These are phyloP conservation scores for Boehmeria nivea DNA, from an alignment of 306 rosid genomes.

Conservation along the genomic window DNA sequence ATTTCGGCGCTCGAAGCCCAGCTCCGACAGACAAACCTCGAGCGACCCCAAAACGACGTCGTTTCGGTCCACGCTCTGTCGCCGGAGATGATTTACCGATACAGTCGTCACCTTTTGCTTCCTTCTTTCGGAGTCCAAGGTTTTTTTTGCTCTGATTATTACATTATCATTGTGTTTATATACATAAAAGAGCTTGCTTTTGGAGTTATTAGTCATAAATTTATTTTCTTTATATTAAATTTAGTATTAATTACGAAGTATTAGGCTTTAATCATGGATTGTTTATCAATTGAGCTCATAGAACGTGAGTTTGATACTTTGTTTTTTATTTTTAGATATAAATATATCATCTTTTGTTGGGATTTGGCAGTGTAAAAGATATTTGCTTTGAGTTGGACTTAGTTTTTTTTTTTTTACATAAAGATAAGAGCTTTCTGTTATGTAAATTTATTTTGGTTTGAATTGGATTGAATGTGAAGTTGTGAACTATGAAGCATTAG, in stretches of 20 bases:
- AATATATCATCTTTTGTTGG: too few species aligned
- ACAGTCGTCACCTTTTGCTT: constrained; percentile 92
- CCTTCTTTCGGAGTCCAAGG: constrained; percentile 93
- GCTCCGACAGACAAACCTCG: constrained; percentile 36
- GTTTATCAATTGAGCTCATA: not conserved
- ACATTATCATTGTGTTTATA: too few species aligned
- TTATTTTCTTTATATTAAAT: not conserved
- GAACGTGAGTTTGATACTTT: not conserved
- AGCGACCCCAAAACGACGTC: constrained; percentile 19
- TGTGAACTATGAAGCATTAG: too few species aligned
- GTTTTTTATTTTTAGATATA: too few species aligned
- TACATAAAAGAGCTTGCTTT: too few species aligned
- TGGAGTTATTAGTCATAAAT: not conserved
- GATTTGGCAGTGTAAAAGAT: too few species aligned
- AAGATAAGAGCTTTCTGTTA: too few species aligned
- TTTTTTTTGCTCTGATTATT: constrained; percentile 7
- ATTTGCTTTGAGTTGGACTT: too few species aligned
- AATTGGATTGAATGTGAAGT: too few species aligned
- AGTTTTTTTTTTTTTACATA: too few species aligned
- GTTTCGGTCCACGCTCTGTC: constrained; percentile 41
- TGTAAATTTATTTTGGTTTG: too few species aligned
- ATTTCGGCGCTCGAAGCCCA: constrained; percentile 64
- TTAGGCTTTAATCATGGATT: not conserved
- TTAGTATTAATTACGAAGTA: not conserved
- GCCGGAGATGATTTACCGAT: constrained; percentile 70